Evolutionary conservation across 2,329 filamentous ascomycete genomes (phyloP).

Genomic region (Pseudogymnoascus sp.): DNA sequence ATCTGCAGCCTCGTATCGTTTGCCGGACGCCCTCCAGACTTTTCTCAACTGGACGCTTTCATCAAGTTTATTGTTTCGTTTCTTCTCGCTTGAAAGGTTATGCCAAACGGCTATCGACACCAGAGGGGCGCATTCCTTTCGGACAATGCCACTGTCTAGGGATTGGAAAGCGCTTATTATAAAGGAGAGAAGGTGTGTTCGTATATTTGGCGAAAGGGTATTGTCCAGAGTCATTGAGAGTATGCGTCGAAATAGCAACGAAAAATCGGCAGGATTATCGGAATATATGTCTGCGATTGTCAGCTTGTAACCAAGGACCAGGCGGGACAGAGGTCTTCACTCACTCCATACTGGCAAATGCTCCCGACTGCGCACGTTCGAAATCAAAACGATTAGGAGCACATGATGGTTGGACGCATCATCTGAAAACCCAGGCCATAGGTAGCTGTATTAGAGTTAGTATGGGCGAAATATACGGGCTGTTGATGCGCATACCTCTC

Average conservation of each 20-base stretch:
- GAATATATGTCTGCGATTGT: constrained; percentile 57
- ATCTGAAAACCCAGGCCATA: constrained; percentile 90
- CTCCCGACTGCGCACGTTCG: constrained; percentile 82
- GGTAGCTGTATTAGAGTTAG: constrained; percentile 50
- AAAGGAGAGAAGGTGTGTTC: constrained; percentile 80
- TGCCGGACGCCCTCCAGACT: constrained; percentile 79
- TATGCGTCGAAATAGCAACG: constrained; percentile 78
- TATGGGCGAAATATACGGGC: not conserved
- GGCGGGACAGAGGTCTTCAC: constrained; percentile 21
- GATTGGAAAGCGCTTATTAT: constrained; percentile 90
- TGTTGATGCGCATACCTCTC: constrained; percentile 56
- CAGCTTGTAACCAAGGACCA: constrained; percentile 10
- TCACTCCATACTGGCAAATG: constrained; percentile 79
- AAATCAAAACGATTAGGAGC: constrained; percentile 73
- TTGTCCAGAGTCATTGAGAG: constrained; percentile 76
- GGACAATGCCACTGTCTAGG: constrained; percentile 76
- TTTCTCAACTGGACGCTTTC: constrained; percentile 70
- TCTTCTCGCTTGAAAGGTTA: constrained; percentile 70
- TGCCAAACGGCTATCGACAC: constrained; percentile 96
- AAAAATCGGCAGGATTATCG: constrained; percentile 72
- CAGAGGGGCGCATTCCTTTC: constrained; percentile 92
- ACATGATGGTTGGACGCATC: constrained; percentile 89
- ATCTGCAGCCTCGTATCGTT: constrained; percentile 82
- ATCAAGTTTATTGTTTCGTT: constrained; percentile 64
- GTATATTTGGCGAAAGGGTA: constrained; percentile 56